Evolutionary conservation across 345 rosid genomes (phyloP).

Genomic region (Passiflora organensis): DNA sequence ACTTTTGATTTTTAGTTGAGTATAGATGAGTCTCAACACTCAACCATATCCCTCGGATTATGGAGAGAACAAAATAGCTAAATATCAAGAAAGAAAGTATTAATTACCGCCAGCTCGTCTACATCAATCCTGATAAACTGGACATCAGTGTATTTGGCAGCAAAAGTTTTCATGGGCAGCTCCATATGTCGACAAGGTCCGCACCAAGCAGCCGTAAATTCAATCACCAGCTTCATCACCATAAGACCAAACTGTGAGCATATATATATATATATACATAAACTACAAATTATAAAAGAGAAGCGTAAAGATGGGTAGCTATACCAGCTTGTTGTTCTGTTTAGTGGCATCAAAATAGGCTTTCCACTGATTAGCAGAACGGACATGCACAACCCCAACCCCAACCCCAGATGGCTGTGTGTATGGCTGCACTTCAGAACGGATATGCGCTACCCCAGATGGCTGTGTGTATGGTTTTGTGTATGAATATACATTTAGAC

Average conservation of each 20-base stretch:
- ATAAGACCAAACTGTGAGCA: neutral
- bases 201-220: constrained; percentile 80
- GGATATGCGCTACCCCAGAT: constrained; percentile 38
- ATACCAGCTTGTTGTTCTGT: constrained; percentile 59
- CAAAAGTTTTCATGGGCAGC: constrained; percentile 44
- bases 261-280: neutral
- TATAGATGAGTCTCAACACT: no score
- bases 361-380: constrained; percentile 54
- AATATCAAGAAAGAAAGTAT: neutral
- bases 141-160: constrained; percentile 48
- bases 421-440: constrained; percentile 28
- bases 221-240: constrained; percentile 50
- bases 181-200: constrained; percentile 67
- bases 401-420: no score
- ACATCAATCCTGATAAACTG: constrained; percentile 72
- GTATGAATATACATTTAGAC: neutral
- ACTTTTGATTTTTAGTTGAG: no score
- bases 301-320: neutral
- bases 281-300: neutral
- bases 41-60: no score
- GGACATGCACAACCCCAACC: constrained; percentile 38
- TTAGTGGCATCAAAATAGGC: constrained; percentile 46
- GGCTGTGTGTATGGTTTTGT: no score
- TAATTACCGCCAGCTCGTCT: constrained; percentile 48
- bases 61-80: no score